A percentile compares a stretch with the other conserved stretches of the same genome.
Evolutionary conservation across 805 yeast species (phyloP).

Genomic region (Lipomyces japonicus): DNA sequence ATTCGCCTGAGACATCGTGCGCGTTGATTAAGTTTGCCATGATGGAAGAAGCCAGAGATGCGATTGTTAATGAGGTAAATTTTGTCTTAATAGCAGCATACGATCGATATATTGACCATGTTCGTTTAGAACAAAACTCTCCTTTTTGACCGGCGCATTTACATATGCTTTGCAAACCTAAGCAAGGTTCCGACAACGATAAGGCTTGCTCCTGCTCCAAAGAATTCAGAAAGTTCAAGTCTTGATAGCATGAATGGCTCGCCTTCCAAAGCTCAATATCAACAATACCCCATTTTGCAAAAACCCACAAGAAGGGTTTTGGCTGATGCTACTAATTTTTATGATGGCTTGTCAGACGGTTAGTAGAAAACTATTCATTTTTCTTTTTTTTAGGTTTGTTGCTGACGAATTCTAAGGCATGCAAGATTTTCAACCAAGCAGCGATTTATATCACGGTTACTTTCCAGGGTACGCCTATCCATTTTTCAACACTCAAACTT

Average conservation of each 20-base stretch:
- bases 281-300: too few relatives aligned
- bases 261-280: neutral
- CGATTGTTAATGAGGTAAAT: conserved; percentile 21
- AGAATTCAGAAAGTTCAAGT: conserved; percentile 2
- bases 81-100: neutral
- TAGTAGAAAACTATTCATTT: too few relatives aligned
- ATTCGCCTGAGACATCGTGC: conserved; percentile 5
- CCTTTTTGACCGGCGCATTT: conserved; percentile 20
- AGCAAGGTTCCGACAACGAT: conserved; percentile 19
- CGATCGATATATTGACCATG: neutral
- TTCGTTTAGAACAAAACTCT: conserved; percentile 20
- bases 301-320: too few relatives aligned
- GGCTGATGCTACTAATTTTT: conserved; percentile 1
- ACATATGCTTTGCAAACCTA: conserved; percentile 22
- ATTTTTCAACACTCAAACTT: too few relatives aligned
- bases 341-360: too few relatives aligned
- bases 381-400: too few relatives aligned
- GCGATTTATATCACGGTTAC: too few relatives aligned
- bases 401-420: too few relatives aligned
- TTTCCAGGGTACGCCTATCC: too few relatives aligned
- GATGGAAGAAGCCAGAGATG: conserved; percentile 24
- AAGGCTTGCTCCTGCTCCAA: conserved; percentile 27
- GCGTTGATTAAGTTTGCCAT: conserved; percentile 13
- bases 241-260: neutral
- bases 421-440: too few relatives aligned